Conservation (phyloP, 768 basidiomycete genomes). For the Cyclocybe aegerita region DNA sequence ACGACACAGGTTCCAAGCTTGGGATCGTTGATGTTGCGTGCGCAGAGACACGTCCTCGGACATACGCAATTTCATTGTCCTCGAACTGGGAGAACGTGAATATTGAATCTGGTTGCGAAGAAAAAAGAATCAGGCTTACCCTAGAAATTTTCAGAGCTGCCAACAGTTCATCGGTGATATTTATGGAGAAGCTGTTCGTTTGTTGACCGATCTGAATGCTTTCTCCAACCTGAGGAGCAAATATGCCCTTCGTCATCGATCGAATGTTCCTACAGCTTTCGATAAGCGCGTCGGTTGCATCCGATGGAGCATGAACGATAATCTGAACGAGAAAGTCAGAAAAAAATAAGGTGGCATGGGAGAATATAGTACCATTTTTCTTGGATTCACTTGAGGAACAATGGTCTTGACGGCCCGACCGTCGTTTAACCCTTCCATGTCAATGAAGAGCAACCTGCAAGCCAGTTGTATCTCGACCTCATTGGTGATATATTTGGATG, state of each 20-base stretch:
- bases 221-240: conserved; percentile 74
- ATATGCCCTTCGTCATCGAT: conserved; percentile 92
- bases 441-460: conserved; percentile 87
- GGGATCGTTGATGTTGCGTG: conserved; percentile 89
- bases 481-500: conserved; percentile 86
- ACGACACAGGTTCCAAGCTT: conserved; percentile 69
- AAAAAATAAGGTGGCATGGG: not conserved
- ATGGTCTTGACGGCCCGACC: conserved; percentile 97
- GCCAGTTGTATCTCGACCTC: conserved; percentile 76
- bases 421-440: conserved; percentile 96
- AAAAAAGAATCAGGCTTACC: conserved; percentile 47
- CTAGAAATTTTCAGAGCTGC: conserved; percentile 80
- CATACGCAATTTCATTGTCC: conserved; percentile 94
- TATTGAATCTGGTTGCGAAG: not conserved
- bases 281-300: conserved; percentile 71
- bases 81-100: conserved; percentile 67
- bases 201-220: conserved; percentile 91
- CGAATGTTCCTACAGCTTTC: conserved; percentile 81
- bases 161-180: conserved; percentile 87
- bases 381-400: conserved; percentile 92
- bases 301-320: conserved; percentile 74
- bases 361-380: conserved; percentile 74
- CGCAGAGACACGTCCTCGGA: conserved; percentile 83
- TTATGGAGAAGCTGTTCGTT: conserved; percentile 91
- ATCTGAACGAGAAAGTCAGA: conserved; percentile 51